These are phyloP conservation scores for Fusarium tricinctum DNA, from an alignment of 2,329 filamentous ascomycete species.

Conservation along the genomic window DNA sequence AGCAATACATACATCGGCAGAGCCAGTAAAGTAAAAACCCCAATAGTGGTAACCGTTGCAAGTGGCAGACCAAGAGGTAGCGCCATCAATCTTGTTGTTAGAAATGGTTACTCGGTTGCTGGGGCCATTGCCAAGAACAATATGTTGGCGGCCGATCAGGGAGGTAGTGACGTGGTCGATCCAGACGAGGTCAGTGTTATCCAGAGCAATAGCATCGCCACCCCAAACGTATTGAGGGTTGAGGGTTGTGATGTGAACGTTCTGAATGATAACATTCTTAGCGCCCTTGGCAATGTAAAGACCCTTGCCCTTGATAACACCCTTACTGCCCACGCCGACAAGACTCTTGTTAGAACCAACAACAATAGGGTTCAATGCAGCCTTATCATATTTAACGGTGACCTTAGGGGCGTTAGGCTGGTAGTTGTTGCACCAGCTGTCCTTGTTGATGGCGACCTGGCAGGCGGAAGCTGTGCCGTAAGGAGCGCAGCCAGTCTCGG, in stretches of 20 bases:
- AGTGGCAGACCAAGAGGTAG: conserved; percentile 54
- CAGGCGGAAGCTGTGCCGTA: background rate
- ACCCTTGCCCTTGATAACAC: background rate
- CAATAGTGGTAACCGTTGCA: conserved; percentile 73
- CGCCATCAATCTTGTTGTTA: conserved; percentile 12
- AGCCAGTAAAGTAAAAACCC: conserved; percentile 68
- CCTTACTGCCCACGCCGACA: conserved; percentile 1
- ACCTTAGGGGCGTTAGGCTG: background rate
- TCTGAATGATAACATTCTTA: conserved; percentile 4
- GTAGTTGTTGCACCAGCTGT: background rate
- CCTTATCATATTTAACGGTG: background rate
- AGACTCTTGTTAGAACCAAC: conserved; percentile 1
- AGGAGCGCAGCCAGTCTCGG: background rate
- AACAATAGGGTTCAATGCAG: conserved; percentile 1
- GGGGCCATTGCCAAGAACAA: conserved; percentile 5
- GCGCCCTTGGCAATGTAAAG: background rate
- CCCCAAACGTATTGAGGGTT: conserved; percentile 9
- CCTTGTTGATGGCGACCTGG: background rate
- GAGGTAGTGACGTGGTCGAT: conserved; percentile 13
- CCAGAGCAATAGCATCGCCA: background rate
- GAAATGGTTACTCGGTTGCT: conserved; percentile 14
- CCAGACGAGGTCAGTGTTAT: conserved; percentile 18
- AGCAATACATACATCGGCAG: conserved; percentile 47
- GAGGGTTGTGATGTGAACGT: background rate
- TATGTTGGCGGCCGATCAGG: conserved; percentile 11